Percentiles rank a stretch among this genome's conserved stretches.
Evolutionary conservation across 305 asterid species (phyloP).

Genomic region (Caryopteris hybrid): DNA sequence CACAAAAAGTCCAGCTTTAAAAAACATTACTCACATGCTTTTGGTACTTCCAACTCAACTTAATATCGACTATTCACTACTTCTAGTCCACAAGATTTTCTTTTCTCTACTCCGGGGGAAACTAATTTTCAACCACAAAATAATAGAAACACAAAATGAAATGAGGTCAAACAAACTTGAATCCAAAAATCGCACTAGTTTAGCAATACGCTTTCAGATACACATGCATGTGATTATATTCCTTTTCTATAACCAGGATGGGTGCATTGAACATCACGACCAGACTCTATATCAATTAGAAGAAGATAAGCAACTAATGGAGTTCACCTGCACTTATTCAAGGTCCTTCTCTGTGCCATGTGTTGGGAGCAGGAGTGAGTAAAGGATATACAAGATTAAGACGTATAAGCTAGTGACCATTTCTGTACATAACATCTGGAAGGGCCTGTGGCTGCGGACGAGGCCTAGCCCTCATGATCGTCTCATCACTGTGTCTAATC

Average conservation of each 20-base stretch:
- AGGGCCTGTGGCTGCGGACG: slow-evolving; percentile 82
- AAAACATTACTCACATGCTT: not conserved
- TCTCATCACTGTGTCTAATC: slow-evolving; percentile 95
- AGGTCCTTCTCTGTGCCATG: slow-evolving; percentile 30
- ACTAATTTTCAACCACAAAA: not conserved
- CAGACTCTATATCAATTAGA: not conserved
- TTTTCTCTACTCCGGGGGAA: not conserved
- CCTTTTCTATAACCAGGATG: not conserved
- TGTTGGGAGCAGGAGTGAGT: slow-evolving; percentile 35
- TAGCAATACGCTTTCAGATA: not conserved
- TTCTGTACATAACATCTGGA: slow-evolving; percentile 60
- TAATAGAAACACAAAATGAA: not conserved
- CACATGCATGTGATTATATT: not conserved
- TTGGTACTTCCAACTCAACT: too few species aligned
- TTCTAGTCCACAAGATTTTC: not conserved
- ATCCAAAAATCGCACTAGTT: not conserved
- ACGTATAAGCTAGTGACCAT: slow-evolving; percentile 50
- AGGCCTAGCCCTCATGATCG: slow-evolving; percentile 80
- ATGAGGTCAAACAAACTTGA: not conserved
- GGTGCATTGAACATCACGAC: not conserved
- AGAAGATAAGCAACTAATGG: not conserved
- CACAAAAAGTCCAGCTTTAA: not conserved
- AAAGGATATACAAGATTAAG: slow-evolving; percentile 32
- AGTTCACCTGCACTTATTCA: slow-evolving; percentile 31
- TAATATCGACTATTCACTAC: not conserved